phyloP scores from a whole-genome alignment of 352 stramenopile species.

The Phytopythium sindhum region DNA sequence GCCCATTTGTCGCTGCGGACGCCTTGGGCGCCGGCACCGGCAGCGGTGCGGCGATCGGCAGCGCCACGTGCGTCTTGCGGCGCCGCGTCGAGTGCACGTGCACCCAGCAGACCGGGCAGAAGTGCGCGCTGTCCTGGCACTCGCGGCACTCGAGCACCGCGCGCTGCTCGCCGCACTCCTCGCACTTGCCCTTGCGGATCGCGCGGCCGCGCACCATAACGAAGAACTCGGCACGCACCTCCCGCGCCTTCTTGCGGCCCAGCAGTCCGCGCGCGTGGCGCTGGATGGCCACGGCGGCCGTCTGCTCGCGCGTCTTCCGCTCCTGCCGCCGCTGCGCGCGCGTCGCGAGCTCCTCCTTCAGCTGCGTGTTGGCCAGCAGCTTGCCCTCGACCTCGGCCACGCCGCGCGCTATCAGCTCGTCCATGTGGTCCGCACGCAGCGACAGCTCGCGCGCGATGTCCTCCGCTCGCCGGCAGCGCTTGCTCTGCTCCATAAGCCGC shows the following conservation, averaged over 20 bases:
- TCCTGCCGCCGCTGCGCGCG: slow-evolving; percentile 25
- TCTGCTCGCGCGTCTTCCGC: slow-evolving; percentile 35
- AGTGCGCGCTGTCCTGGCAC: slow-evolving; percentile 66
- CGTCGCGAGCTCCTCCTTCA: slow-evolving; percentile 27
- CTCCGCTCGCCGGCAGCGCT: slow-evolving; percentile 9
- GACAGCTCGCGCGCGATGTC: slow-evolving; percentile 18
- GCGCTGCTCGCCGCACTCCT: slow-evolving; percentile 65
- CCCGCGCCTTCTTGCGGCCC: slow-evolving; percentile 33
- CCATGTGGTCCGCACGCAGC: slow-evolving; percentile 21
- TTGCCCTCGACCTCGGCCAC: slow-evolving; percentile 56
- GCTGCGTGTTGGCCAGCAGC: slow-evolving; percentile 55
- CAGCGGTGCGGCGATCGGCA: slow-evolving; percentile 45
- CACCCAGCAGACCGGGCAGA: slow-evolving; percentile 74
- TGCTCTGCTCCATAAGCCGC: slow-evolving; percentile 21
- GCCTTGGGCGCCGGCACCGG: not conserved
- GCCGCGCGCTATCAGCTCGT: slow-evolving; percentile 20
- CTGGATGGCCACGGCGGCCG: slow-evolving; percentile 44
- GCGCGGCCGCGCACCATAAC: slow-evolving; percentile 64
- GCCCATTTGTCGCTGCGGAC: no score
- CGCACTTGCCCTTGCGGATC: slow-evolving; percentile 63
- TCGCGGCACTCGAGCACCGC: slow-evolving; percentile 65
- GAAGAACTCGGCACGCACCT: slow-evolving; percentile 58
- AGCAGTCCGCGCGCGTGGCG: slow-evolving; percentile 39
- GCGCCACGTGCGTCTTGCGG: slow-evolving; percentile 52
- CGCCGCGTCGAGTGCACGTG: slow-evolving; percentile 59